Conservation (phyloP, 805 yeast genomes). For the Scheffersomyces lignosus region DNA sequence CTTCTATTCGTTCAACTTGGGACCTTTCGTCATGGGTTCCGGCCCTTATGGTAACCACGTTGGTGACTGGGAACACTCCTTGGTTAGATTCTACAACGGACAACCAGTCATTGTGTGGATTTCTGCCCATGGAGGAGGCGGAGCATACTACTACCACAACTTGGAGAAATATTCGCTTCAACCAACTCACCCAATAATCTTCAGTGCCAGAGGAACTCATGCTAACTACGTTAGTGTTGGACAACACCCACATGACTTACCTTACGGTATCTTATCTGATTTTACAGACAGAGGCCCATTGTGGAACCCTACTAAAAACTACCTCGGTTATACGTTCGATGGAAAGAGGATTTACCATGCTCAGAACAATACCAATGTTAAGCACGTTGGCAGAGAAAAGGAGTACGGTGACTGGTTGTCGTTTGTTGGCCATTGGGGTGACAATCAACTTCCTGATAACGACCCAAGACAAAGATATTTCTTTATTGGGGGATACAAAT, state of each 20-base stretch:
- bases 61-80: conserved; percentile 97
- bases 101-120: conserved; percentile 86
- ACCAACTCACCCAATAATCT: conserved; percentile 65
- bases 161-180: conserved; percentile 60
- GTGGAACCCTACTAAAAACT: conserved; percentile 91
- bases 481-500: conserved; percentile 80
- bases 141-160: conserved; percentile 78
- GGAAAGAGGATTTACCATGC: conserved; percentile 52
- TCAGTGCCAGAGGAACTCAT: conserved; percentile 94
- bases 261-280: conserved; percentile 86
- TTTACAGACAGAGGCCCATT: conserved; percentile 93
- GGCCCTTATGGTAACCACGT: conserved; percentile 98
- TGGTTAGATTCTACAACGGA: conserved; percentile 81
- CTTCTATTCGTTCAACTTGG: conserved; percentile 89
- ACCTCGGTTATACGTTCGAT: conserved; percentile 76
- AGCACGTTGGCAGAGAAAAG: conserved; percentile 52
- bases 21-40: conserved; percentile 95
- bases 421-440: conserved; percentile 90
- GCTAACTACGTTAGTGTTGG: conserved; percentile 97
- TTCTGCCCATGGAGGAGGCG: conserved; percentile 98
- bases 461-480: conserved; percentile 87
- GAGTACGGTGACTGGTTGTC: conserved; percentile 74
- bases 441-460: conserved; percentile 56
- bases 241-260: conserved; percentile 93
- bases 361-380: conserved; percentile 37